phyloP scores from a whole-genome alignment of 108 stramenopile species.

The Cyclotella atomus region DNA sequence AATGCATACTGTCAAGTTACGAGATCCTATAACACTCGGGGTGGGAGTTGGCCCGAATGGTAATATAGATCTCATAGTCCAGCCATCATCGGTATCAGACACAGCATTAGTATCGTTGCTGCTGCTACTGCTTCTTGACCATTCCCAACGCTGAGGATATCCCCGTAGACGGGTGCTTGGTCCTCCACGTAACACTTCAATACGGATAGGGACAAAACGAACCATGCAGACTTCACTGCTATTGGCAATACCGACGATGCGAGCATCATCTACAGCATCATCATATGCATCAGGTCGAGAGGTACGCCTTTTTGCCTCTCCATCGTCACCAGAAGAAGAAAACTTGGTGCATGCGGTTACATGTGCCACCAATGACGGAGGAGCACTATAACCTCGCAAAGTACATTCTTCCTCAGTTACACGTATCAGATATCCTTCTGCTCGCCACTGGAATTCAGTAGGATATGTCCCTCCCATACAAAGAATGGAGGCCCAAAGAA shows the following conservation, averaged over 20 bases:
- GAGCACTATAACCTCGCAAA: slow-evolving; percentile 1
- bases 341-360: slow-evolving; percentile 4
- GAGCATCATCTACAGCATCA: slow-evolving; percentile 10
- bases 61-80: neutral
- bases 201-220: slow-evolving; percentile 36
- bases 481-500: slow-evolving; percentile 8
- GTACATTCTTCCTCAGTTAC: slow-evolving; percentile 20
- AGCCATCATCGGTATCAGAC: neutral
- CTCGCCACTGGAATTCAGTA: slow-evolving; percentile 31
- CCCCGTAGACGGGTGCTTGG: slow-evolving; percentile 29
- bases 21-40: neutral
- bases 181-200: slow-evolving; percentile 36
- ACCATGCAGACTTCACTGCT: slow-evolving; percentile 2
- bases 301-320: neutral
- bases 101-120: neutral
- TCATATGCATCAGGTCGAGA: slow-evolving; percentile 15
- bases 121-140: neutral
- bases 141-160: slow-evolving; percentile 22
- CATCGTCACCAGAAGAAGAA: neutral
- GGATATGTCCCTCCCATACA: slow-evolving; percentile 27
- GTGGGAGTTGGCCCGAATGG: neutral
- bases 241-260: neutral
- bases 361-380: slow-evolving; percentile 16
- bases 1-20: slow-evolving; percentile 24
- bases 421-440: slow-evolving; percentile 22